A percentile compares a stretch with the other conserved stretches of the same genome.
phyloP scores from a whole-genome alignment of 768 basidiomycete species.

The Psilocybe cyanescens region DNA sequence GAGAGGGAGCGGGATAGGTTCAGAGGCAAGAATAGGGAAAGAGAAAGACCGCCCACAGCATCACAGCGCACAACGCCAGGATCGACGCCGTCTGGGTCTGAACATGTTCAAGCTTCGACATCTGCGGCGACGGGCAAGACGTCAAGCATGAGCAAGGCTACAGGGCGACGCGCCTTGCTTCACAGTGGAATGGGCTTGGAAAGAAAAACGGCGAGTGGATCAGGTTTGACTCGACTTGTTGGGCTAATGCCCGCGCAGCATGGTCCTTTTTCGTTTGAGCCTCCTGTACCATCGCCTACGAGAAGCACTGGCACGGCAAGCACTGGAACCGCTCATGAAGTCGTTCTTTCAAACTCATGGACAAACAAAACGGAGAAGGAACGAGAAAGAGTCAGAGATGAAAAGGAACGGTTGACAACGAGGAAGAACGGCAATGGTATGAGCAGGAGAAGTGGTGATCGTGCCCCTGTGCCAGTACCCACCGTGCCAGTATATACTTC shows the following conservation, averaged over 20 bases:
- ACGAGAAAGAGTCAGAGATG: slow-evolving; percentile 28
- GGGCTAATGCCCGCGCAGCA: slow-evolving; percentile 45
- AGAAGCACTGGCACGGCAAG: slow-evolving; percentile 34
- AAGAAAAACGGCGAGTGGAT: slow-evolving; percentile 26
- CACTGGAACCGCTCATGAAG: slow-evolving; percentile 30
- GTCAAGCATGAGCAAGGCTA: slow-evolving; percentile 63
- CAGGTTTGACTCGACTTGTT: slow-evolving; percentile 35
- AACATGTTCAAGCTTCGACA: slow-evolving; percentile 42
- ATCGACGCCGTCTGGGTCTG: slow-evolving; percentile 32
- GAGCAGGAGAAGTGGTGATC: slow-evolving; percentile 29
- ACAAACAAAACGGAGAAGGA: slow-evolving; percentile 31
- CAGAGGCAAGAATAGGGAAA: slow-evolving; percentile 32
- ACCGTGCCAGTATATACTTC: not conserved
- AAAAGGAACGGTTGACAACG: slow-evolving; percentile 31
- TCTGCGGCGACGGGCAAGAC: slow-evolving; percentile 47
- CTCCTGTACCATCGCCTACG: slow-evolving; percentile 59
- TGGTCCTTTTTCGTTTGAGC: slow-evolving; percentile 70
- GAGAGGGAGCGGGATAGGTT: slow-evolving; percentile 32
- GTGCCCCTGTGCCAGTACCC: slow-evolving; percentile 36
- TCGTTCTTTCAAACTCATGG: slow-evolving; percentile 24
- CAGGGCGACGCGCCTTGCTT: slow-evolving; percentile 38
- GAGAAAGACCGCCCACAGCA: slow-evolving; percentile 22
- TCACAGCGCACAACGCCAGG: slow-evolving; percentile 26
- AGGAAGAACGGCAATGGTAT: slow-evolving; percentile 14
- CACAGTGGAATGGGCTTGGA: not conserved